Evolutionary conservation across 305 asterid species (phyloP).

Genomic region (Fraxinus greggii): DNA sequence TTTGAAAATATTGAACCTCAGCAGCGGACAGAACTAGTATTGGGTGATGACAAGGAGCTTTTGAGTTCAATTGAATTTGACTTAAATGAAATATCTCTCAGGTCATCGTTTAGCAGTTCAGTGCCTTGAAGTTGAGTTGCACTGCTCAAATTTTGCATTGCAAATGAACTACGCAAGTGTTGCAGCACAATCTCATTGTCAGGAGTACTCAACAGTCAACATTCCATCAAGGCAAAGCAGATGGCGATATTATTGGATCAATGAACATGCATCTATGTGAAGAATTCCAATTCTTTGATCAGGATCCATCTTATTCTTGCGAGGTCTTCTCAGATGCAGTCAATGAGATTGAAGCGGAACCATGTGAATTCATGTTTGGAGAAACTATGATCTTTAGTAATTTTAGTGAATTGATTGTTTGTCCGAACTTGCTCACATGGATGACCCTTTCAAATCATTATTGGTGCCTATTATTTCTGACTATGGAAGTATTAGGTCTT

Average conservation of each 20-base stretch:
- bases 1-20: slow-evolving; percentile 48
- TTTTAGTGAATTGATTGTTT: slow-evolving; percentile 64
- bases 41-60: slow-evolving; percentile 43
- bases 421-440: slow-evolving; percentile 73
- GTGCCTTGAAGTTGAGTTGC: slow-evolving; percentile 35
- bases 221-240: slow-evolving; percentile 29
- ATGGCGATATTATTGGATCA: slow-evolving; percentile 35
- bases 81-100: slow-evolving; percentile 45
- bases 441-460: slow-evolving; percentile 69
- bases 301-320: slow-evolving; percentile 37
- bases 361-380: slow-evolving; percentile 58
- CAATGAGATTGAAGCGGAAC: slow-evolving; percentile 45
- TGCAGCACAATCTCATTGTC: slow-evolving; percentile 41
- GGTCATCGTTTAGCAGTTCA: slow-evolving; percentile 34
- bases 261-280: slow-evolving; percentile 42
- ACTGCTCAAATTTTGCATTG: slow-evolving; percentile 29
- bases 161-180: slow-evolving; percentile 42
- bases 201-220: slow-evolving; percentile 29
- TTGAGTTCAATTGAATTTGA: slow-evolving; percentile 56
- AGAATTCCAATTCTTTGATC: slow-evolving; percentile 54
- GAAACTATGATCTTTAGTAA: slow-evolving; percentile 63
- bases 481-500: slow-evolving; percentile 37
- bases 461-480: slow-evolving; percentile 70
- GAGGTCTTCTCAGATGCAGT: slow-evolving; percentile 47
- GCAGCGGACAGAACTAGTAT: slow-evolving; percentile 39